phyloP scores from a whole-genome alignment of 306 rosid genomes.

The Biancaea sappan region DNA sequence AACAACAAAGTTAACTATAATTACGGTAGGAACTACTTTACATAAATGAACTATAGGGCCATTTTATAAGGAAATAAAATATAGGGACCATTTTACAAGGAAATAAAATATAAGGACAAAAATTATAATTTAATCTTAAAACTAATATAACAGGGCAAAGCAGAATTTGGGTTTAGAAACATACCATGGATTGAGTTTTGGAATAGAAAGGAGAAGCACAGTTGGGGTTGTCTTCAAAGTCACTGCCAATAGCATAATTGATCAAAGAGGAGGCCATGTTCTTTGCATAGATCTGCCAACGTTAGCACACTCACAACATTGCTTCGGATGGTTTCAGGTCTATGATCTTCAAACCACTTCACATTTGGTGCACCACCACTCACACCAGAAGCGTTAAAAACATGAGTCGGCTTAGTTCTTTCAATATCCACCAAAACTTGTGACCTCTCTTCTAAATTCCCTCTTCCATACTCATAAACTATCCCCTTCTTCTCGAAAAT shows the following conservation, averaged over 20 bases:
- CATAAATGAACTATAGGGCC: no score
- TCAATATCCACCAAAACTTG: slow-evolving; percentile 49
- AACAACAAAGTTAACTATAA: no score
- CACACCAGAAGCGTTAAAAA: slow-evolving; percentile 59
- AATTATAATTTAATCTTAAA: no score
- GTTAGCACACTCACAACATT: slow-evolving; percentile 48
- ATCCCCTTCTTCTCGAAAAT: slow-evolving; percentile 54
- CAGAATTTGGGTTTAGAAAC: not conserved
- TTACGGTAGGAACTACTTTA: no score
- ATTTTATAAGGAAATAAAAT: no score
- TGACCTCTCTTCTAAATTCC: slow-evolving; percentile 50
- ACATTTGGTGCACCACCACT: slow-evolving; percentile 48
- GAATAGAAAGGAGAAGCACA: slow-evolving; percentile 50
- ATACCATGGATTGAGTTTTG: slow-evolving; percentile 57
- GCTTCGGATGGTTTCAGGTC: slow-evolving; percentile 48
- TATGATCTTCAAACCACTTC: slow-evolving; percentile 56
- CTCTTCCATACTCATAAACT: slow-evolving; percentile 49
- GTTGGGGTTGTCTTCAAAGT: slow-evolving; percentile 46
- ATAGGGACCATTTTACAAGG: no score
- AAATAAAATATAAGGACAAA: no score
- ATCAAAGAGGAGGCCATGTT: slow-evolving; percentile 46
- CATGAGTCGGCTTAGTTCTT: slow-evolving; percentile 54
- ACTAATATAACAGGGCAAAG: not conserved
- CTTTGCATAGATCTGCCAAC: slow-evolving; percentile 54
- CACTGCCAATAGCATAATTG: slow-evolving; percentile 52